These are phyloP conservation scores for Thelephora aurantiotincta DNA, from an alignment of 768 basidiomycete species.

Conservation along the genomic window DNA sequence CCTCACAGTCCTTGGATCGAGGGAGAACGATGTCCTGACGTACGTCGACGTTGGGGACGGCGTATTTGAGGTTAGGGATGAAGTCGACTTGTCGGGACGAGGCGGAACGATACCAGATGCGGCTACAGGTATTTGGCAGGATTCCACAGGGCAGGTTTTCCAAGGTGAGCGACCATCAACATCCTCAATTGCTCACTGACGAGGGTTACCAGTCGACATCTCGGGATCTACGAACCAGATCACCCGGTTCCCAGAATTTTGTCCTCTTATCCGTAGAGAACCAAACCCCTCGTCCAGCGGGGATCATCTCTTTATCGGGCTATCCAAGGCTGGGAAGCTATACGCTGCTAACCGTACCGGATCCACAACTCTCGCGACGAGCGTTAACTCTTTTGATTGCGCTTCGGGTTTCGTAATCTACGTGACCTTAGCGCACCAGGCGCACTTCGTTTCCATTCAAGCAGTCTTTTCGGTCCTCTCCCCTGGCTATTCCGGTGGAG, in stretches of 20 bases:
- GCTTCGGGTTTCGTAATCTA: slow-evolving; percentile 72
- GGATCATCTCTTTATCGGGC: slow-evolving; percentile 39
- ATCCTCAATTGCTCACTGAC: no score
- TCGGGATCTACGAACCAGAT: not conserved
- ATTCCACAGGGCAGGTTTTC: slow-evolving; percentile 31
- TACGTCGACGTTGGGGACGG: slow-evolving; percentile 6
- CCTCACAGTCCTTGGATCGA: no score
- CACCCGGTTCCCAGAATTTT: not conserved
- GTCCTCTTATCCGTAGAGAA: not conserved
- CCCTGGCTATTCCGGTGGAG: slow-evolving; percentile 1
- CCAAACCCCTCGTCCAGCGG: not conserved
- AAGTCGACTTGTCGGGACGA: slow-evolving; percentile 6
- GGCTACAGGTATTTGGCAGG: slow-evolving; percentile 25
- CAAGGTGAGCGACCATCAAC: slow-evolving; percentile 8
- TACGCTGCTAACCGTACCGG: slow-evolving; percentile 26
- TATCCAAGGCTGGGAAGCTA: slow-evolving; percentile 52
- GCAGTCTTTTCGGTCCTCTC: slow-evolving; percentile 13
- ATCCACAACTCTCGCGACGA: slow-evolving; percentile 23
- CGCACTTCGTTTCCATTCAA: slow-evolving; percentile 51
- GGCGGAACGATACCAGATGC: slow-evolving; percentile 33
- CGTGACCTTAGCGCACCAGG: slow-evolving; percentile 73
- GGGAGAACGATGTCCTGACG: slow-evolving; percentile 7
- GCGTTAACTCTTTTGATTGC: slow-evolving; percentile 58
- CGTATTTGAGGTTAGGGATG: not conserved
- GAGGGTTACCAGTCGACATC: no score